Evolutionary conservation across 2,329 filamentous ascomycete species (phyloP).

Genomic region (Colletotrichum cereale): DNA sequence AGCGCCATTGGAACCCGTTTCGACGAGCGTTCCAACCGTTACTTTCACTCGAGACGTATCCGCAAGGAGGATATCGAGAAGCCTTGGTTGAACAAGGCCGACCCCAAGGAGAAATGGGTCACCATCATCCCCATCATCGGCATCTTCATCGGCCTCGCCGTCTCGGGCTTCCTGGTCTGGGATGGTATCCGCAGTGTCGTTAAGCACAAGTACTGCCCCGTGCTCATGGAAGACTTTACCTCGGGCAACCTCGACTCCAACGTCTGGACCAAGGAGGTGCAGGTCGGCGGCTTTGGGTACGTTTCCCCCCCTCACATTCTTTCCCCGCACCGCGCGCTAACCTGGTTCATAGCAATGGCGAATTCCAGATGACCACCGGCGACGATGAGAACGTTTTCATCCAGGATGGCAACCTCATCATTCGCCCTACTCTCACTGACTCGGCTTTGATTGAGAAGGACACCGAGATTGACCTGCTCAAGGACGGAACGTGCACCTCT

Average conservation of each 20-base stretch:
- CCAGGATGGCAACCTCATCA: constrained; percentile 75
- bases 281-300: constrained; percentile 82
- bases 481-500: constrained; percentile 77
- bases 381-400: constrained; percentile 81
- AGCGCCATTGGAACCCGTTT: constrained; percentile 53
- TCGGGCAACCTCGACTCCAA: constrained; percentile 66
- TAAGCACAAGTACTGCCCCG: constrained; percentile 78
- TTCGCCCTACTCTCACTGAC: constrained; percentile 84
- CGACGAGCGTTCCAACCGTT: constrained; percentile 61
- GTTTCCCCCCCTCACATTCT: constrained; percentile 47
- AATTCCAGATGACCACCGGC: constrained; percentile 83
- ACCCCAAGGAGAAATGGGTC: constrained; percentile 88
- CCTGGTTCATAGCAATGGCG: constrained; percentile 71
- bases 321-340: constrained; percentile 8
- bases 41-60: constrained; percentile 81
- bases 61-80: constrained; percentile 80
- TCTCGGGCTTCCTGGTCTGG: constrained; percentile 80
- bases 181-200: constrained; percentile 79
- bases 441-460: constrained; percentile 73
- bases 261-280: constrained; percentile 81
- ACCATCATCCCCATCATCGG: constrained; percentile 83
- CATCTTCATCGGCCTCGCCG: constrained; percentile 74
- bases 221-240: constrained; percentile 76
- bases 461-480: constrained; percentile 75
- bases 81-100: constrained; percentile 80